Base-by-base conservation (phyloP, 108 stramenopile genomes). In the Nitzschia sp. region DNA sequence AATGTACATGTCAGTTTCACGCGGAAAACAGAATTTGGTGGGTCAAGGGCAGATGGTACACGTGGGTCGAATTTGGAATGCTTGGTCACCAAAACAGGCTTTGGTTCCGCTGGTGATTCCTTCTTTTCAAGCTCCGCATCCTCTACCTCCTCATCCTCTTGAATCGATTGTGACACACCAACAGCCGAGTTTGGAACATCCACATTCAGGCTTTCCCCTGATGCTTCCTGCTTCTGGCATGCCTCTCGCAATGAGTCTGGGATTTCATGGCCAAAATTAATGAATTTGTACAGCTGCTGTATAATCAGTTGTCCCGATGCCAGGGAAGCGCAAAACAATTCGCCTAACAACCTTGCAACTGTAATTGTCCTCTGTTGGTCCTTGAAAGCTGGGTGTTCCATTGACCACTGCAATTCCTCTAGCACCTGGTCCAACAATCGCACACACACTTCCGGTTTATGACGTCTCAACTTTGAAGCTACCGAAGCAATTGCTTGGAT, bases 251-350 rank as follows among this genome's bases (percentile, higher is more conserved):
- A 48, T n/a, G 84, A 79, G 41, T 73, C 70, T 9, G 95, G 90
- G 48, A 97, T 95, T 63, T 92, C 89, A 67, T 98, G 97, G 38
- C 94, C 93, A 71, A 85, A 82, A 64, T 95, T 86, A 48, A 98
- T 60, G 38, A 98, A 80, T 38, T 83, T 75, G 73, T 95, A 87
- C 50, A 96, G 75, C 55, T 87, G 77, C 24, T 86, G 86, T 58
- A 98, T 82, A 17, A 97, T 67, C 8, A 87, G 50, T 46, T 84
- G 75, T 14, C 84, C 80, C 3, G 93, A 76, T 42, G 96, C 79
- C 15, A 94, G 70, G 9, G 78, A 79, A 52, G 78, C 71, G 53
- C 82, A 84, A 69, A 85, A 93, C 43, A 97, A 66, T 59, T 96
- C 95, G 3, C 94, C 97, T 41, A 98, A 72, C 10, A 96, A 67